Conservation (phyloP, 75 land plant species). For the Pseudotsuga menziesii region DNA sequence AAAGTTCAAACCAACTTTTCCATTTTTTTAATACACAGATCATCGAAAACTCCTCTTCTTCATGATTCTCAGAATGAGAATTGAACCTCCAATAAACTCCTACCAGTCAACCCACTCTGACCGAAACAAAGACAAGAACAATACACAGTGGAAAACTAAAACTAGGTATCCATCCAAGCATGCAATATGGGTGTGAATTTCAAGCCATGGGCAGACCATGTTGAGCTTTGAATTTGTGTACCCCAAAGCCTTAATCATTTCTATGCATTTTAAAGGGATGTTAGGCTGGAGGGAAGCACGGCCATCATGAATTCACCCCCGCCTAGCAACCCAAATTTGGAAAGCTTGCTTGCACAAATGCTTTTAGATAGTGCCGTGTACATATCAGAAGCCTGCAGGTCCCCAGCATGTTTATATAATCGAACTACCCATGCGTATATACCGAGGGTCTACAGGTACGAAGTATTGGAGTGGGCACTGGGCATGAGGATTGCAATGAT, state of each 20-base stretch:
- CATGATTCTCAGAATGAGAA: too few species aligned
- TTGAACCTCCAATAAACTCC: too few species aligned
- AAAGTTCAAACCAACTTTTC: too few species aligned
- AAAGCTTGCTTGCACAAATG: neutral
- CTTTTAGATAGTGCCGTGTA: neutral
- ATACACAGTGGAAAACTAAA: too few species aligned
- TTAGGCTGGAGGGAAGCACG: neutral
- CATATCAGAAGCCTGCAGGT: neutral
- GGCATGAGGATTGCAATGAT: slow-evolving; percentile 8
- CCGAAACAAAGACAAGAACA: too few species aligned
- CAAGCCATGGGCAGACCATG: neutral
- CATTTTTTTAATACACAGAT: too few species aligned
- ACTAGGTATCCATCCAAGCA: too few species aligned
- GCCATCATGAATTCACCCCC: neutral
- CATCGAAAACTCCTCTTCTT: too few species aligned
- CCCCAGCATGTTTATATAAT: too few species aligned
- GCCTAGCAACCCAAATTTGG: neutral
- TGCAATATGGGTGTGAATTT: too few species aligned
- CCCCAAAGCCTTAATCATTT: slow-evolving; percentile 2
- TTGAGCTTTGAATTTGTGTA: neutral
- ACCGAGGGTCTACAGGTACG: neutral
- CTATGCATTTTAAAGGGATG: neutral
- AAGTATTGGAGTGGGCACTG: neutral
- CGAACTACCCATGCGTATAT: neutral
- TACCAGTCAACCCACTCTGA: too few species aligned